Percentiles rank a stretch among this genome's conserved stretches.
phyloP scores from a whole-genome alignment of 352 stramenopile species.

The Globisporangium iwayamae region DNA sequence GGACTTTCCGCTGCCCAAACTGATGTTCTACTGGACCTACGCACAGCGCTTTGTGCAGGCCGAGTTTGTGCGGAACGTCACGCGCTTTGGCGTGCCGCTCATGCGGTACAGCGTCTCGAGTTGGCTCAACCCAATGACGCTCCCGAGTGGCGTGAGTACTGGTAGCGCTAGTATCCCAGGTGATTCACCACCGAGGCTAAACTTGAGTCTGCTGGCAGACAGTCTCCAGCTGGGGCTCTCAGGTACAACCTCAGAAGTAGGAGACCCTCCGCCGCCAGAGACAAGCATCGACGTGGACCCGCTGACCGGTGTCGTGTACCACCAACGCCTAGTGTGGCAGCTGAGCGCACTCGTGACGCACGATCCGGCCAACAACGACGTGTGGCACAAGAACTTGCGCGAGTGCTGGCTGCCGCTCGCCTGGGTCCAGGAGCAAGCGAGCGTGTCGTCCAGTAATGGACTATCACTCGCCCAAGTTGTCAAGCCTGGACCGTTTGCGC shows the following conservation, averaged over 20 bases:
- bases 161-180: not conserved
- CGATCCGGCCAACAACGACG: conserved; percentile 9
- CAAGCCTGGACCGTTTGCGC: conserved; percentile 27
- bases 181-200: conserved; percentile 19
- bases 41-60: conserved; percentile 37
- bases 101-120: conserved; percentile 42
- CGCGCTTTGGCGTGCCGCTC: conserved; percentile 41
- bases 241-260: not conserved
- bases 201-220: conserved; percentile 44
- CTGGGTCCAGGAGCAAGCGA: conserved; percentile 46
- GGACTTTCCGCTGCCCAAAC: conserved; percentile 34
- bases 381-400: conserved; percentile 33
- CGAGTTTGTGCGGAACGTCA: conserved; percentile 39
- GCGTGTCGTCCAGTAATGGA: conserved; percentile 25
- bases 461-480: conserved; percentile 6
- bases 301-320: conserved; percentile 39
- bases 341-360: conserved; percentile 24
- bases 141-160: conserved; percentile 28
- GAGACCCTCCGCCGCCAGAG: not conserved
- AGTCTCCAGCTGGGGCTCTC: conserved; percentile 36
- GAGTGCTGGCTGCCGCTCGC: conserved; percentile 38
- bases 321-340: conserved; percentile 53
- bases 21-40: conserved; percentile 59
- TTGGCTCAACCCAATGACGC: conserved; percentile 32
- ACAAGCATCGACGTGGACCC: conserved; percentile 44